A percentile compares a stretch with the other conserved stretches of the same genome.
phyloP scores from a whole-genome alignment of 768 basidiomycete species.

The Tylopilus sp. region DNA sequence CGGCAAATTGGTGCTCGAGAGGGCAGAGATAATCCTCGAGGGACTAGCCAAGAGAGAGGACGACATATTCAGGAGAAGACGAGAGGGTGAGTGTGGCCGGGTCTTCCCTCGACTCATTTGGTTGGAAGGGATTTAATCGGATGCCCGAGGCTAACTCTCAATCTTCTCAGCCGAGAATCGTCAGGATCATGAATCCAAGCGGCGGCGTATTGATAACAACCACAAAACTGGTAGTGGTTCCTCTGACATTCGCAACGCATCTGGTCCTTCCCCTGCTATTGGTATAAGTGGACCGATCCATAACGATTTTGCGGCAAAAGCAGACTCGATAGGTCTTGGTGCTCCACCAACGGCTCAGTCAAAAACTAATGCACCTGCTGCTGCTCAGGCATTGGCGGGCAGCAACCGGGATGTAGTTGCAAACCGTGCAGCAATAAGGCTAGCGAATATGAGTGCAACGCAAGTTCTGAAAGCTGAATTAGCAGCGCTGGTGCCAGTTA shows the following conservation, averaged over 20 bases:
- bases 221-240: conserved; percentile 43
- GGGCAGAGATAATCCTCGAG: conserved; percentile 93
- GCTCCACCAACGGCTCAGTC: conserved; percentile 59
- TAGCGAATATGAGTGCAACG: conserved; percentile 97
- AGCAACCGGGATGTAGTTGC: conserved; percentile 90
- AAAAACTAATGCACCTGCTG: conserved; percentile 52
- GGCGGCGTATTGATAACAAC: conserved; percentile 62
- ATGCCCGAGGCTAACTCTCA: conserved; percentile 12
- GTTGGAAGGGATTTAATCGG: conserved; percentile 3
- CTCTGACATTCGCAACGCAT: conserved; percentile 28
- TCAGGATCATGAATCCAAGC: conserved; percentile 88
- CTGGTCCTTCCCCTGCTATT: conserved; percentile 31
- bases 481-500: conserved; percentile 48
- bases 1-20: conserved; percentile 78
- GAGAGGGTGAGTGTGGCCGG: conserved; percentile 70
- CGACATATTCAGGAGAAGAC: conserved; percentile 89
- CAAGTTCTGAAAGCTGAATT: conserved; percentile 91
- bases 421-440: conserved; percentile 84
- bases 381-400: conserved; percentile 72
- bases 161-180: conserved; percentile 76
- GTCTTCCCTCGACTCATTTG: conserved; percentile 6
- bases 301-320: conserved; percentile 69
- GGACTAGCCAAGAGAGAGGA: conserved; percentile 93
- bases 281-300: conserved; percentile 32
- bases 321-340: conserved; percentile 76